Base-by-base conservation (phyloP, 1,139 yeast species). In the Suhomyces bribrorum region DNA sequence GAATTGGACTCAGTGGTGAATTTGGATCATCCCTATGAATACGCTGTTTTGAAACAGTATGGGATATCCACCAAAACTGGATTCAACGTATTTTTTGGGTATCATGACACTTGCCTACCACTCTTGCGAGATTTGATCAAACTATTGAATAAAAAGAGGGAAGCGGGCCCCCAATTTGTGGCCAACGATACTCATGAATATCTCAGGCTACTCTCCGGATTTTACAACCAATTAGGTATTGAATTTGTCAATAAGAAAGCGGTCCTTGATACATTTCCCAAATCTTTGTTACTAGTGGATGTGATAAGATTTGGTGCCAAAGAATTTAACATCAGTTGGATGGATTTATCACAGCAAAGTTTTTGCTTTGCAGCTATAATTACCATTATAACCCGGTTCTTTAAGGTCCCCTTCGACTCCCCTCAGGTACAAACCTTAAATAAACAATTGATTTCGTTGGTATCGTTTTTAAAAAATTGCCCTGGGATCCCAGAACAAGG, bases 341-440 rank as follows among this genome's bases (percentile, higher is more conserved):
- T 49, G 49, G 55, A 54, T 26, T 34, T 45, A 3, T 46, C 53
- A 7, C 58, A 52, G 16, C 52, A 52, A 33, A 32, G 48, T 7
- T 48, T 48, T 31, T 40, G 46, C 13, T 36, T 45, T 18, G 57
- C 54, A 0, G 53, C 53, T 2, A 34, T 42, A 14, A 40, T 48
- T 17, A 43, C 52, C 8, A 43, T 54, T 7, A 34, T 54, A 20
- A 52, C 55, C 11, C 41, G 49, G 18, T 43, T 48, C 27, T 44
- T 52, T 24, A 40, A 38, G 2, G 26, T 52, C 11, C 32, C 44
- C 11, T 32, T 39, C 31, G 32, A 41, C 15, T 43, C 50, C 7
- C 52, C 53, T 4, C 56, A 51, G 28, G 43, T 53, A 1, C 56
- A 52, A 31, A 25, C 28, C 7, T 36, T 52, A 17, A 48, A 46